Evolutionary conservation across 106 monocot species (phyloP).

Genomic region (Dendrobium huoshanense): DNA sequence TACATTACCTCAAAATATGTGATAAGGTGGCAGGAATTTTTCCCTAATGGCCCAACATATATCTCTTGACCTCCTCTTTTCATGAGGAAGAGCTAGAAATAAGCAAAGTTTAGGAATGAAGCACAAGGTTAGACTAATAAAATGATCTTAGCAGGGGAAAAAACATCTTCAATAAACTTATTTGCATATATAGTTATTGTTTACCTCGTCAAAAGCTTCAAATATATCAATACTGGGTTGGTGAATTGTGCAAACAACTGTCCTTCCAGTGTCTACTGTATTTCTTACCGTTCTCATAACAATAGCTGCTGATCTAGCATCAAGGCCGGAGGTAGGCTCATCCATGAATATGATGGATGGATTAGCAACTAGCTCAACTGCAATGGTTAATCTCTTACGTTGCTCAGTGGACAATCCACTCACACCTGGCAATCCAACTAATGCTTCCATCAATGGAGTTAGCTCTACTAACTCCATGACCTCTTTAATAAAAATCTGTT

Average conservation of each 20-base stretch:
- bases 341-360: conserved; percentile 42
- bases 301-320: conserved; percentile 31
- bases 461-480: conserved; percentile 32
- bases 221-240: conserved; percentile 37
- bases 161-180: not conserved
- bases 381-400: conserved; percentile 31
- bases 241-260: conserved; percentile 36
- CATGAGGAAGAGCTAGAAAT: conserved; percentile 17
- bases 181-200: not conserved
- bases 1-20: conserved; percentile 18
- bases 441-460: conserved; percentile 11
- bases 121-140: not conserved
- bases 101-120: not conserved
- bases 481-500: conserved; percentile 26
- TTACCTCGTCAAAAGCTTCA: conserved; percentile 35
- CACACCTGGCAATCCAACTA: conserved; percentile 32
- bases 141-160: not conserved
- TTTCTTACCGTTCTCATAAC: conserved; percentile 34
- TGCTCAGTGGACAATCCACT: conserved; percentile 26
- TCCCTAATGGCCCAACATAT: conserved; percentile 20
- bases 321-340: conserved; percentile 33
- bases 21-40: conserved; percentile 13
- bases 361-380: conserved; percentile 35
- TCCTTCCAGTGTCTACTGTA: conserved; percentile 28
- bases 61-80: conserved; percentile 24